These are phyloP conservation scores for Colletotrichum costaricense DNA, from an alignment of 2,329 filamentous ascomycete genomes.

Conservation along the genomic window DNA sequence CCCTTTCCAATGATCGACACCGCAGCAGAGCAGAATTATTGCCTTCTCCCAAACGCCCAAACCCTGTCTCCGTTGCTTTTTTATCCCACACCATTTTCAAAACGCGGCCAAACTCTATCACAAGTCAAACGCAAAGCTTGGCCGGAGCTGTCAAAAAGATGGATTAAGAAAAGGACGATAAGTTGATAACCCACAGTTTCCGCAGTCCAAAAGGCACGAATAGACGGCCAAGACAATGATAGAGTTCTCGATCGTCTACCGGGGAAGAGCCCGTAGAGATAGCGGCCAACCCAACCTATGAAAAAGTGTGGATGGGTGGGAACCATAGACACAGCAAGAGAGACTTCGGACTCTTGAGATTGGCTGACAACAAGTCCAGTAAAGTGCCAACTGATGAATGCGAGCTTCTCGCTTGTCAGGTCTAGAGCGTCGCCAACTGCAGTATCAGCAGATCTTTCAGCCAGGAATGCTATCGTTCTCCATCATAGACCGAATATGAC, in stretches of 20 bases:
- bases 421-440: background rate
- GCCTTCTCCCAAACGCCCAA: background rate
- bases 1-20: background rate
- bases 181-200: too few relatives aligned
- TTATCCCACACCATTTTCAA: background rate
- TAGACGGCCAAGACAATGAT: background rate
- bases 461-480: too few relatives aligned
- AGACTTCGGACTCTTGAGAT: background rate
- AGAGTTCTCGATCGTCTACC: background rate
- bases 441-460: background rate
- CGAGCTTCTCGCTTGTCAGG: too few relatives aligned
- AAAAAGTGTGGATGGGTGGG: background rate
- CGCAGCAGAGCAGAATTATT: background rate
- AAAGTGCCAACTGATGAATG: background rate
- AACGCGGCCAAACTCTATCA: conserved; percentile 17
- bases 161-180: background rate
- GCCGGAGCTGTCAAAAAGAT: background rate
- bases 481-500: background rate
- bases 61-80: background rate
- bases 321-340: background rate
- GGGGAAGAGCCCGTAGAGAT: background rate
- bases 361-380: background rate
- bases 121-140: background rate
- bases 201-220: too few relatives aligned
- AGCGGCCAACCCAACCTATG: background rate